Percentiles rank a stretch among this genome's conserved stretches.
Evolutionary conservation across 2,329 filamentous ascomycete genomes (phyloP).

Genomic region (Teratosphaeria pseudoeucalypti): DNA sequence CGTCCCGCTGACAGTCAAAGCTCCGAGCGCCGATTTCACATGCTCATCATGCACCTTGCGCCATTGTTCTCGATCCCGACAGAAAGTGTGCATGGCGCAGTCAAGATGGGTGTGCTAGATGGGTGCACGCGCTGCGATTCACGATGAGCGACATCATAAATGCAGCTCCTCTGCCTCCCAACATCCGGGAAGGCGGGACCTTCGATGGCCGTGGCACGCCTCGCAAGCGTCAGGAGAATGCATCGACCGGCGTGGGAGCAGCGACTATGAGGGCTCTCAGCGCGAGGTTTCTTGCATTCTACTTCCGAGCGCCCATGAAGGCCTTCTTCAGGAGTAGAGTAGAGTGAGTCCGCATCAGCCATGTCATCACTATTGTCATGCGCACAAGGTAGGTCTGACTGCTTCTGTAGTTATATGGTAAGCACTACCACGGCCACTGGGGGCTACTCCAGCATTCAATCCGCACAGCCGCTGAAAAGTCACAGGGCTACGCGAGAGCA

Average conservation of each 20-base stretch:
- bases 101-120: background rate
- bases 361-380: background rate
- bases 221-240: slow-evolving; percentile 45
- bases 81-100: background rate
- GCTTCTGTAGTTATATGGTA: slow-evolving; percentile 36
- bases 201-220: background rate
- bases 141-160: background rate
- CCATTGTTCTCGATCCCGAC: background rate
- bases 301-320: slow-evolving; percentile 83
- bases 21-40: background rate
- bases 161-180: background rate
- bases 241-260: slow-evolving; percentile 66
- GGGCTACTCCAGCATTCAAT: background rate
- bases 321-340: slow-evolving; percentile 85
- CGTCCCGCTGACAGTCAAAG: background rate
- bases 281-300: slow-evolving; percentile 76
- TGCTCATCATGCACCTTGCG: background rate
- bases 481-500: slow-evolving; percentile 50
- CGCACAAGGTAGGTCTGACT: background rate
- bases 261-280: slow-evolving; percentile 75
- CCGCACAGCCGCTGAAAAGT: background rate
- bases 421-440: background rate
- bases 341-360: slow-evolving; percentile 50
- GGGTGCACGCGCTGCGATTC: background rate
- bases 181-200: background rate